These are phyloP conservation scores for Exophiala sideris DNA, from an alignment of 2,329 filamentous ascomycete genomes.

Conservation along the genomic window DNA sequence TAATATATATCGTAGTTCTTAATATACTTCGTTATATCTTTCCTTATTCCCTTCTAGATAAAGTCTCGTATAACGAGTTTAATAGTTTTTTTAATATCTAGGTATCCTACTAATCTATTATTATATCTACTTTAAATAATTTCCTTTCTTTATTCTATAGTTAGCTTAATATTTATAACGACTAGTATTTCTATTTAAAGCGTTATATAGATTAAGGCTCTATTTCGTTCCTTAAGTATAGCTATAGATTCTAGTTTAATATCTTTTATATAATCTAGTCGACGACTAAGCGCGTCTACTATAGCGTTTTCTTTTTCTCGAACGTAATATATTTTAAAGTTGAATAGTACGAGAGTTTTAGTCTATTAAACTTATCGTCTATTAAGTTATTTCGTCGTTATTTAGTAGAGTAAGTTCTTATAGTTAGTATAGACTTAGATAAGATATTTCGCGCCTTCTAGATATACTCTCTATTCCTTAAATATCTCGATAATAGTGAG, in stretches of 20 bases:
- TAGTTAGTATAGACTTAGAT: conserved; percentile 23
- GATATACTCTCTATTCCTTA: conserved; percentile 19
- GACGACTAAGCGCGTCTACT: conserved; percentile 4
- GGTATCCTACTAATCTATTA: not conserved
- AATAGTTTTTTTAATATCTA: too few species aligned
- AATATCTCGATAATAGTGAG: conserved; percentile 19
- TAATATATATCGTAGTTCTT: too few species aligned
- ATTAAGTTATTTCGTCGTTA: conserved; percentile 6
- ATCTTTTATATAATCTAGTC: conserved; percentile 16
- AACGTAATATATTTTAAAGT: conserved; percentile 18
- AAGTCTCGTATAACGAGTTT: too few species aligned
- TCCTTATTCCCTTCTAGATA: too few species aligned
- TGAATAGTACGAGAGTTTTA: conserved; percentile 11
- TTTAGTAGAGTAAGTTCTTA: conserved; percentile 24
- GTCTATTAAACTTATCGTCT: conserved; percentile 11
- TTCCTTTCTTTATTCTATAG: not conserved
- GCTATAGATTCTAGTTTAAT: not conserved
- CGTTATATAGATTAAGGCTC: too few species aligned
- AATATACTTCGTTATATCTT: too few species aligned
- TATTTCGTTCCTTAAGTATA: conserved; percentile 1
- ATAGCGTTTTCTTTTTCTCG: conserved; percentile 15
- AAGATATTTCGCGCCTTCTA: too few species aligned
- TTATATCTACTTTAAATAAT: not conserved
- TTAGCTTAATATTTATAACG: not conserved
- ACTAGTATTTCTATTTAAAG: not conserved